These are phyloP conservation scores for Cenchrus purpureus DNA, from an alignment of 176 grass and related monocot species.

Conservation along the genomic window DNA sequence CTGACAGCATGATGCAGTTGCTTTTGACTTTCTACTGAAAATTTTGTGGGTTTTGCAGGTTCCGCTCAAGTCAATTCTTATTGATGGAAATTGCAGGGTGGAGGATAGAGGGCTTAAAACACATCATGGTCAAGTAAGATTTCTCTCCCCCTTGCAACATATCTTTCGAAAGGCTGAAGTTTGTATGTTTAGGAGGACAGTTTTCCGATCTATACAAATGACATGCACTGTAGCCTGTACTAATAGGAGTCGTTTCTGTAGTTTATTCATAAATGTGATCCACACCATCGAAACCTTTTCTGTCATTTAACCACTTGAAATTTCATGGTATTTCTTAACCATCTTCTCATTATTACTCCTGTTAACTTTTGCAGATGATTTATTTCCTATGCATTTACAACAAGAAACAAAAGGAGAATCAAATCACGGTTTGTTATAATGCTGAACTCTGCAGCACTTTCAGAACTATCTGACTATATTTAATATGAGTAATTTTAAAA, in stretches of 20 bases:
- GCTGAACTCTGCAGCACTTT: neutral
- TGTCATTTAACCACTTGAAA: conserved; percentile 19
- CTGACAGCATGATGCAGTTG: conserved; percentile 17
- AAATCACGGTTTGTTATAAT: conserved; percentile 71
- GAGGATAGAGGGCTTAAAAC: conserved; percentile 94
- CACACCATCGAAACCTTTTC: conserved; percentile 13
- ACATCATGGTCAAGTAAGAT: conserved; percentile 91
- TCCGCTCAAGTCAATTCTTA: conserved; percentile 64
- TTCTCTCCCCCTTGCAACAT: conserved; percentile 3
- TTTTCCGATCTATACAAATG: conserved; percentile 1
- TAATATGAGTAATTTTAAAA: neutral
- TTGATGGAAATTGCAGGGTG: conserved; percentile 98
- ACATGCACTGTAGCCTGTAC: neutral
- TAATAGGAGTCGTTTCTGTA: neutral
- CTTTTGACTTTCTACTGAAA: conserved; percentile 35
- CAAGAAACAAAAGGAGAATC: conserved; percentile 88
- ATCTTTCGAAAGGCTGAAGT: neutral
- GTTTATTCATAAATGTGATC: conserved; percentile 15
- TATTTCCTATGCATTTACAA: conserved; percentile 95
- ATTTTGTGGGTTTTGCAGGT: conserved; percentile 47
- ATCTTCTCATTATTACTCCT: conserved; percentile 20
- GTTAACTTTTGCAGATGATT: conserved; percentile 68
- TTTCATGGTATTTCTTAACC: neutral
- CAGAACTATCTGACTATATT: neutral
- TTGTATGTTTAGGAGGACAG: neutral